Percentiles rank a stretch among this genome's conserved stretches.
phyloP scores from a whole-genome alignment of 1,139 yeast genomes.

The Yamadazyma kanchanaburiensis region DNA sequence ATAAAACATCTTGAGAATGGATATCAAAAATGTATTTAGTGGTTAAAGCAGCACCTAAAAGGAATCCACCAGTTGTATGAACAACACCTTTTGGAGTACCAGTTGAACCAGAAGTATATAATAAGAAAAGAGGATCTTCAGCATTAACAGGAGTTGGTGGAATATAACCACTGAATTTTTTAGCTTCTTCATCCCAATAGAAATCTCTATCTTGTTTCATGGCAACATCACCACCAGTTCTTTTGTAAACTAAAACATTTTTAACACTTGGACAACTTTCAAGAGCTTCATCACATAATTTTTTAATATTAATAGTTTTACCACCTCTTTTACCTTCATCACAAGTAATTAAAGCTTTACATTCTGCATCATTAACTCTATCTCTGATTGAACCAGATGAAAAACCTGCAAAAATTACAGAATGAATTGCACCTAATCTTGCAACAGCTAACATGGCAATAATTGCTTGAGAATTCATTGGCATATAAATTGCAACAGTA shows the following conservation, averaged over 20 bases:
- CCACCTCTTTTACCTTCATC: slow-evolving; percentile 98
- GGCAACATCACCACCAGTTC: slow-evolving; percentile 73
- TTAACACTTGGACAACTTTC: slow-evolving; percentile 73
- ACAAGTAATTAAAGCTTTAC: slow-evolving; percentile 88
- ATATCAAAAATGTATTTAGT: slow-evolving; percentile 92
- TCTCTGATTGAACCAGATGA: slow-evolving; percentile 91
- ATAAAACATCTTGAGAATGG: slow-evolving; percentile 81
- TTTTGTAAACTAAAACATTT: slow-evolving; percentile 79
- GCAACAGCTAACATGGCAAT: slow-evolving; percentile 93
- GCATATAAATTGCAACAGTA: slow-evolving; percentile 93
- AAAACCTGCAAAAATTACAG: slow-evolving; percentile 96
- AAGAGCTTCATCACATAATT: slow-evolving; percentile 92
- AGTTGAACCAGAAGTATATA: slow-evolving; percentile 95
- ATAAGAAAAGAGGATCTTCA: slow-evolving; percentile 90
- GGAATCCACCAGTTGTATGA: slow-evolving; percentile 91
- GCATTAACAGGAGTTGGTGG: slow-evolving; percentile 87
- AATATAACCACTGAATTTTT: slow-evolving; percentile 76
- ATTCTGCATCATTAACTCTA: slow-evolving; percentile 84
- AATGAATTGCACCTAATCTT: slow-evolving; percentile 94
- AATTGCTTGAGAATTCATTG: slow-evolving; percentile 96
- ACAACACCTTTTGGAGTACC: slow-evolving; percentile 99
- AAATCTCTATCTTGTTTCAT: slow-evolving; percentile 83
- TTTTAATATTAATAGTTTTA: slow-evolving; percentile 83
- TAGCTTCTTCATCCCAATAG: slow-evolving; percentile 90
- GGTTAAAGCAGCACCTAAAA: slow-evolving; percentile 92